Conservation (phyloP, 1,139 yeast species). For the Saccharomyces hybrid region DNA sequence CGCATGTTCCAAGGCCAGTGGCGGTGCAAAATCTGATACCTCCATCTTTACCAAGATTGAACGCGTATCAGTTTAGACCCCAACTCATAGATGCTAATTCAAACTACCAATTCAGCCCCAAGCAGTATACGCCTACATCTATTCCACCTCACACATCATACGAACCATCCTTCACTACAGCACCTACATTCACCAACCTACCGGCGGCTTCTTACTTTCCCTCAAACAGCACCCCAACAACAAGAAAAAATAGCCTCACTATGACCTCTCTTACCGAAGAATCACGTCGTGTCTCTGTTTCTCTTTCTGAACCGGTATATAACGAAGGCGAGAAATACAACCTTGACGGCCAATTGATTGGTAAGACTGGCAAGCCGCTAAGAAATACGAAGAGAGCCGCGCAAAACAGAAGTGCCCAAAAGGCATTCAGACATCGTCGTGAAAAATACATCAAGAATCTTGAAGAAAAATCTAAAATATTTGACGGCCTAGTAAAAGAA, state of each 20-base stretch:
- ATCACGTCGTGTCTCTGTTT: neutral
- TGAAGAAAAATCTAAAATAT: conserved; percentile 61
- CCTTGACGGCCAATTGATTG: too few relatives aligned
- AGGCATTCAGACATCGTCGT: conserved; percentile 36
- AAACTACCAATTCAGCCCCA: neutral
- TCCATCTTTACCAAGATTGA: neutral
- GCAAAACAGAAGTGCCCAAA: too few relatives aligned
- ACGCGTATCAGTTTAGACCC: neutral
- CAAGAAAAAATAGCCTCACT: conserved; percentile 3
- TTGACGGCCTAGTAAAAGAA: conserved; percentile 41
- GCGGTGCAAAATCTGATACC: neutral
- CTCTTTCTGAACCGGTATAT: conserved; percentile 3
- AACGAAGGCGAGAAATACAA: conserved; percentile 18
- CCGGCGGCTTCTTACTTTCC: neutral
- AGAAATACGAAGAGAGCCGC: too few relatives aligned
- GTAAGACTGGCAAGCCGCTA: too few relatives aligned
- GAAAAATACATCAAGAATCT: conserved; percentile 72
- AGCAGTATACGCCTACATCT: neutral
- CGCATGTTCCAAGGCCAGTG: neutral
- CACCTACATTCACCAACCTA: neutral
- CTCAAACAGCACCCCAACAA: conserved; percentile 2
- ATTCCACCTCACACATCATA: neutral
- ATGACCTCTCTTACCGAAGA: neutral
- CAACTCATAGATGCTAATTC: neutral
- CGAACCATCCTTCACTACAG: neutral